Base-by-base conservation (phyloP, 352 stramenopile genomes). In the Phytophthora crassamura region DNA sequence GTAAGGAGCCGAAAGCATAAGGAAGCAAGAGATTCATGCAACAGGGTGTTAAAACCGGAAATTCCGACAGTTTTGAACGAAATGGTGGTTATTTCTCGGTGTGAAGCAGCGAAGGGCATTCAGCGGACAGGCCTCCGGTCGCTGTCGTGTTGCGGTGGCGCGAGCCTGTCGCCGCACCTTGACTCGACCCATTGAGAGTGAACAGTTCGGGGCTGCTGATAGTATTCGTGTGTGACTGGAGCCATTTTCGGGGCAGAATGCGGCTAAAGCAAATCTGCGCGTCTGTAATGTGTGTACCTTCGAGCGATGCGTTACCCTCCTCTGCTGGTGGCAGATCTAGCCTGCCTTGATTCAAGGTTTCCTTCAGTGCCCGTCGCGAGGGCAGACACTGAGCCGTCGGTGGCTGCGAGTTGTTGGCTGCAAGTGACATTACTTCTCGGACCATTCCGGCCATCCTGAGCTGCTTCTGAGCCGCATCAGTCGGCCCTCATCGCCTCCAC, bases 351-450 rank as follows among this genome's bases (percentile, higher is more conserved):
- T n/a, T n/a, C n/a, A n/a, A n/a, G n/a, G n/a, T 12, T 36, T 1
- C 16, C 30, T 20, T 38, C 46, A 30, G 48, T 33, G 34, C 12
- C 25, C 46, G 32, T 42, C 12, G 7, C 1, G 12, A 32, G n/a
- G 15, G 14, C 10, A 14, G 30, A 12, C 14, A 22, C 46, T 41
- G 30, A 38, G 22, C 22, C 22, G 22, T 25, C 22, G 22, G 22
- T 25, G 22, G 22, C 22, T 25, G 22, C 22, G 36, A 30, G 10
- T 50, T 51, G 39, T 9, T 50, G 15, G 36, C 36, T n/a, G 5
- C 11, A 20, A 7, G n/a, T n/a, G n/a, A 52, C 52, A 64, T 63
- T 64, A 64, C 36, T 64, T 4, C 52, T 48, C 28, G 16, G 32
- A 49, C 22, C 36, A 53, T 5, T 30, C 25, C 25, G 25, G 25